Conservation (phyloP, 768 basidiomycete species). For the Tylopilus cervinicoccineus region DNA sequence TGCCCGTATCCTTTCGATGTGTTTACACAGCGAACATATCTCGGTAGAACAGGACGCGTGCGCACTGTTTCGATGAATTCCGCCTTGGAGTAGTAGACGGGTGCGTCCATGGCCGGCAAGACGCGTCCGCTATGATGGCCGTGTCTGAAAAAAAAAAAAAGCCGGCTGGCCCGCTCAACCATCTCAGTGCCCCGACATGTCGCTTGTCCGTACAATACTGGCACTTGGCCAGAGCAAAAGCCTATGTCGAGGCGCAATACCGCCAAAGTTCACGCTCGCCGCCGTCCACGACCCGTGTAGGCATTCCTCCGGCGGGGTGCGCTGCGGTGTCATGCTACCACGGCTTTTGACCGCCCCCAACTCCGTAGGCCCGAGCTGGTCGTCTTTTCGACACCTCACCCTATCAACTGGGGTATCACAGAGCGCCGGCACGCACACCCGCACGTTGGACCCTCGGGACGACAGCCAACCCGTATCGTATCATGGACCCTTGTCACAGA, state of each 20-base stretch:
- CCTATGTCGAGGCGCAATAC: slow-evolving; percentile 13
- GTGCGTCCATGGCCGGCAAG: slow-evolving; percentile 52
- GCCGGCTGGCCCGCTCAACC: neutral
- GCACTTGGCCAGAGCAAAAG: slow-evolving; percentile 9
- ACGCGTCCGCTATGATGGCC: slow-evolving; percentile 14
- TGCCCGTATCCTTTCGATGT: slow-evolving; percentile 75
- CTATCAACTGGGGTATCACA: slow-evolving; percentile 12
- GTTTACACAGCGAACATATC: slow-evolving; percentile 6
- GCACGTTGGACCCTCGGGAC: neutral
- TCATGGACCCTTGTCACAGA: slow-evolving; percentile 63
- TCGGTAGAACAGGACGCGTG: neutral
- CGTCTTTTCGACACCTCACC: slow-evolving; percentile 5
- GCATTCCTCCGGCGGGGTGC: slow-evolving; percentile 4
- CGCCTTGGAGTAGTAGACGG: slow-evolving; percentile 73
- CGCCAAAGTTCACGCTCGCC: slow-evolving; percentile 5
- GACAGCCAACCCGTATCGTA: slow-evolving; percentile 39
- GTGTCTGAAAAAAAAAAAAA: slow-evolving; percentile 2
- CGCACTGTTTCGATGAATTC: slow-evolving; percentile 89
- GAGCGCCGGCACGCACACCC: slow-evolving; percentile 2
- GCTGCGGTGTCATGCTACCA: neutral
- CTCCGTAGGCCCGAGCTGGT: neutral
- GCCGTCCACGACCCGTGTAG: slow-evolving; percentile 1
- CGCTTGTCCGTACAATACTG: slow-evolving; percentile 2
- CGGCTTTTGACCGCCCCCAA: neutral
- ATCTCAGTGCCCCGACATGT: slow-evolving; percentile 3